Evolutionary conservation across 257 asterid genomes (phyloP), one percentile per base, ranked within the genome.

Genomic region (Ligustrum vulgare): DNA sequence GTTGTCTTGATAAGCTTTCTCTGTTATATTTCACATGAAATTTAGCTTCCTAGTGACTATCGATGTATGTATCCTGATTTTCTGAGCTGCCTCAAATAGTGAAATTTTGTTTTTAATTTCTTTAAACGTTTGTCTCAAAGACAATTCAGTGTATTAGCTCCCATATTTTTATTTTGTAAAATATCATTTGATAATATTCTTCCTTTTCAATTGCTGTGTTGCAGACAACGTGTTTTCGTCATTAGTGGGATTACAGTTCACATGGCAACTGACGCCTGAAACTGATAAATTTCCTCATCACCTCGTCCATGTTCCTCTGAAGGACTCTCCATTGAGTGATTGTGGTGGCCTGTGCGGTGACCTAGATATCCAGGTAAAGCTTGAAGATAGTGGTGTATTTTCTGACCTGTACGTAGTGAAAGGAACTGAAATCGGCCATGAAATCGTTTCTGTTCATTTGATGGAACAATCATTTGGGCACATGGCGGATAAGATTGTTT

Each of bases 341-440:
- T 91, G 97, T 82, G 88, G 97, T 70, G 98, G 98, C 37, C 86
- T 91, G 60, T 90, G 90, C 39, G 98, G 98, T 72, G 98, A 94
- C 85, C 87, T 91, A 67, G 96, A 90, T 78, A 86, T 92, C 75
- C 97, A 92, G 82, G 84, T 84, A 82, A 92, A 85, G 75, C 91
- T 94, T 58, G 98, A 94, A 85, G 91, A 94, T 60, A 84, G 91
- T 81, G 96, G 93, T 76, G 97, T 86, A 5, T 94, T 84, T 84
- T 90, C 98, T 6, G 98, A 94, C 75, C 79, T 94, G 69, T 94
- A 76, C 84, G 90, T 88, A 11, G 98, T 91, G 71, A 90, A 89
- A 77, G 98, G 98, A 69, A 81, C 86, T 77, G 97, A 88, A 81
- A 91, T 91, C 36, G 98, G 98, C 67, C 98, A 89, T 67, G 97